These are phyloP conservation scores for Oldenlandia corymbosa DNA, from an alignment of 257 asterid species.

Conservation along the genomic window DNA sequence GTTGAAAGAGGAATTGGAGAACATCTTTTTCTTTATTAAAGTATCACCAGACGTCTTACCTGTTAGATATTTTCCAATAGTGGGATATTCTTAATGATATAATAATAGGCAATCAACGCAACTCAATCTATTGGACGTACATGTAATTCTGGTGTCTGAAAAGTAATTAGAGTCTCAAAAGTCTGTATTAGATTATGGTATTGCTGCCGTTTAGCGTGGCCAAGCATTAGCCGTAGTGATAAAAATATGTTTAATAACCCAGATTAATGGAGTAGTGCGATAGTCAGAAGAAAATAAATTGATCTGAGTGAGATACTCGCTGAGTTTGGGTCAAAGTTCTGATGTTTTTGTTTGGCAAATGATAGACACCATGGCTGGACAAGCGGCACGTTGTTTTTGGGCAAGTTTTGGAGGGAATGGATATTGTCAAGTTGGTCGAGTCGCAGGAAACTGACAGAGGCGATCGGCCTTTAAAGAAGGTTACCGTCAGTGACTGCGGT, in stretches of 20 bases:
- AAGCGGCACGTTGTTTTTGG: constrained; percentile 88
- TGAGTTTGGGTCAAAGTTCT: neutral
- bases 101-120: no score
- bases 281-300: neutral
- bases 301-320: neutral
- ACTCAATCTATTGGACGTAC: no score
- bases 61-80: no score
- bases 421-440: constrained; percentile 60
- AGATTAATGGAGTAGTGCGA: no score
- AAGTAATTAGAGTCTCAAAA: neutral
- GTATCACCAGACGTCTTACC: no score
- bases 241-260: neutral
- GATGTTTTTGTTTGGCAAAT: constrained; percentile 16
- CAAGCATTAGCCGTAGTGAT: no score
- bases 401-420: constrained; percentile 96
- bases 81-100: no score
- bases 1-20: neutral
- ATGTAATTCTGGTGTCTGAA: neutral
- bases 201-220: neutral
- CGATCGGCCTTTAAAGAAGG: constrained; percentile 78
- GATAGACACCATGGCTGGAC: constrained; percentile 94
- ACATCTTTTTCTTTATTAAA: no score
- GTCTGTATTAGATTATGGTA: neutral
- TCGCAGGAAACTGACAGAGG: constrained; percentile 89
- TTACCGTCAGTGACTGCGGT: constrained; percentile 82